Conservation (phyloP, 805 yeast genomes). For the Soucietia sequanensis region DNA sequence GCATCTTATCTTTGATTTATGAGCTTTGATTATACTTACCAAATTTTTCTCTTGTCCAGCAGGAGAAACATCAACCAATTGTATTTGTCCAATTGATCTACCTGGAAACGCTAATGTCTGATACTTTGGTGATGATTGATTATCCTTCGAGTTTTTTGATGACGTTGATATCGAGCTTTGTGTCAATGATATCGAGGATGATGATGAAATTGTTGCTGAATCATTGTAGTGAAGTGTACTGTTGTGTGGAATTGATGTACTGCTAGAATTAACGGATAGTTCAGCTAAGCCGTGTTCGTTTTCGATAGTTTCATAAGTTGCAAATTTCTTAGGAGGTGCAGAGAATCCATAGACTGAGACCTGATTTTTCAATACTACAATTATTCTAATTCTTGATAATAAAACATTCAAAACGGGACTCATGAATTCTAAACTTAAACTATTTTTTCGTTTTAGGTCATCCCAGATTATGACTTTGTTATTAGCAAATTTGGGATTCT, state of each 20-base stretch:
- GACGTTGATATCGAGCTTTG: slow-evolving; percentile 2
- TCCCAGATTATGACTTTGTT: slow-evolving; percentile 90
- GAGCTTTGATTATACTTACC: slow-evolving; percentile 74
- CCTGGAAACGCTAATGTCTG: slow-evolving; percentile 78
- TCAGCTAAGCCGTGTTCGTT: slow-evolving; percentile 68
- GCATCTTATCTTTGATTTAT: slow-evolving; percentile 62
- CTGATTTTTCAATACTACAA: slow-evolving; percentile 66
- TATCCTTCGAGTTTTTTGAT: slow-evolving; percentile 11
- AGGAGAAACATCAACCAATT: slow-evolving; percentile 71
- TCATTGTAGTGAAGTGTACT: slow-evolving; percentile 5
- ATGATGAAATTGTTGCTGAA: slow-evolving; percentile 2
- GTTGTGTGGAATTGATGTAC: slow-evolving; percentile 6
- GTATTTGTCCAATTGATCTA: slow-evolving; percentile 71
- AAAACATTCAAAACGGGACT: slow-evolving; percentile 73
- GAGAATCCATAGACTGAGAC: slow-evolving; percentile 78
- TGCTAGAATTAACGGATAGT: slow-evolving; percentile 33
- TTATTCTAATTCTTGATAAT: slow-evolving; percentile 70
- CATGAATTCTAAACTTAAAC: slow-evolving; percentile 71
- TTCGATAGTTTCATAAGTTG: slow-evolving; percentile 61
- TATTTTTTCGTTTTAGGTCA: slow-evolving; percentile 74
- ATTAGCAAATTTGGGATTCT: slow-evolving; percentile 70
- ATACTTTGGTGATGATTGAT: slow-evolving; percentile 17
- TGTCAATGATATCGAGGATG: slow-evolving; percentile 5
- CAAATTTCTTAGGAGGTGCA: slow-evolving; percentile 69
- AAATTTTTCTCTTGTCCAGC: slow-evolving; percentile 61